Conservation (phyloP, 2,329 filamentous ascomycete genomes). For the Pyricularia pennisetigena region DNA sequence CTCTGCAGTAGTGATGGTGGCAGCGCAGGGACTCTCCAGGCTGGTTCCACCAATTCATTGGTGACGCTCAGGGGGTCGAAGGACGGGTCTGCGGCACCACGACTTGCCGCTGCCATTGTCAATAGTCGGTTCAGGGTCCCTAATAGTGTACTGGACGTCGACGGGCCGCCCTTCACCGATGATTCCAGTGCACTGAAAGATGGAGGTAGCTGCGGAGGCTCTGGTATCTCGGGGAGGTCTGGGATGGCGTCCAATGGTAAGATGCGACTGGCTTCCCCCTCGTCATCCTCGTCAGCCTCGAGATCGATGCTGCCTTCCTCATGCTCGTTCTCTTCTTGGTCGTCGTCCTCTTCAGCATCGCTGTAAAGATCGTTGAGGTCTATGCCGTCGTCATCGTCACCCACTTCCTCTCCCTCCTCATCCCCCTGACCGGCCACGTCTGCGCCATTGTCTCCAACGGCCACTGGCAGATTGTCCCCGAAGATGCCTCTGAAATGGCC, state of each 20-base stretch:
- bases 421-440: constrained; percentile 10
- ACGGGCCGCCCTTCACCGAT: background rate
- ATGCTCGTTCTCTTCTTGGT: constrained; percentile 12
- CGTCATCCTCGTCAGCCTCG: background rate
- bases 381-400: background rate
- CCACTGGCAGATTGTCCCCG: background rate
- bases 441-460: constrained; percentile 20
- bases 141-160: background rate
- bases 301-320: background rate
- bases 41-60: constrained; percentile 20
- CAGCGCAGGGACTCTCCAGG: constrained; percentile 27
- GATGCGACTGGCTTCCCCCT: background rate
- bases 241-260: background rate
- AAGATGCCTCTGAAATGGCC: constrained; percentile 59
- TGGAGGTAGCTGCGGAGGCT: background rate
- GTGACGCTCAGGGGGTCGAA: constrained; percentile 9
- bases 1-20: constrained; percentile 13
- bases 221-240: background rate
- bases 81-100: background rate
- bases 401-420: constrained; percentile 11
- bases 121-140: background rate
- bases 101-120: background rate
- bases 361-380: constrained; percentile 2
- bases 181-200: constrained; percentile 6
- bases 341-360: constrained; percentile 22